Percentiles rank a stretch among this genome's conserved stretches.
These are phyloP conservation scores for Noccaea bulbosa DNA, from an alignment of 345 rosid genomes.

Conservation along the genomic window DNA sequence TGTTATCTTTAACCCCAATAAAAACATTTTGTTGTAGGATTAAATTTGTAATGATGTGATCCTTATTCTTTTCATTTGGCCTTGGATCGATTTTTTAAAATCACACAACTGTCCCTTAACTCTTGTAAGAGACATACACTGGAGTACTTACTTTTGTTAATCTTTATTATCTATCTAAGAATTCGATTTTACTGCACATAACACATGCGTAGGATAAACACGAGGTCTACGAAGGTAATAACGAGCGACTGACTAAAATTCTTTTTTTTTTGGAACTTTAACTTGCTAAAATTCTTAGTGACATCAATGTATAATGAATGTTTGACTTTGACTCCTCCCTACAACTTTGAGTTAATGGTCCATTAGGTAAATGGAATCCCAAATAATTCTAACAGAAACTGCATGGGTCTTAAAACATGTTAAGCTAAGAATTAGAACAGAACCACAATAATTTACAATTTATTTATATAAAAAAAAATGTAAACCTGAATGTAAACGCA, in stretches of 20 bases:
- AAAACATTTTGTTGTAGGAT: conserved; percentile 11
- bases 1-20: not conserved
- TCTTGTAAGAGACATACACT: conserved; percentile 49
- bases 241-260: conserved; percentile 15
- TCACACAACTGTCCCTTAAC: conserved; percentile 44
- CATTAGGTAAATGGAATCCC: too few relatives aligned
- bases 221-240: not conserved
- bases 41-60: conserved; percentile 6
- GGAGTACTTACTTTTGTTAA: conserved; percentile 11
- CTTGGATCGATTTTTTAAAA: conserved; percentile 23
- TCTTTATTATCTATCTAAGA: conserved; percentile 19
- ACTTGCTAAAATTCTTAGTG: not conserved
- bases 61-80: conserved; percentile 19
- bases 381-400: too few relatives aligned
- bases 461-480: too few relatives aligned
- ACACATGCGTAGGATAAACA: conserved; percentile 11
- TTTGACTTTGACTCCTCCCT: not conserved
- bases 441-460: too few relatives aligned
- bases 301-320: conserved; percentile 10
- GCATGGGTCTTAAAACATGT: too few relatives aligned
- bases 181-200: conserved; percentile 40
- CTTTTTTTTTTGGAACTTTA: too few relatives aligned
- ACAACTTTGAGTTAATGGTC: too few relatives aligned
- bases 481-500: too few relatives aligned
- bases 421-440: too few relatives aligned